Conservation (phyloP, 2,329 filamentous ascomycete species). For the Fusarium sp. region DNA sequence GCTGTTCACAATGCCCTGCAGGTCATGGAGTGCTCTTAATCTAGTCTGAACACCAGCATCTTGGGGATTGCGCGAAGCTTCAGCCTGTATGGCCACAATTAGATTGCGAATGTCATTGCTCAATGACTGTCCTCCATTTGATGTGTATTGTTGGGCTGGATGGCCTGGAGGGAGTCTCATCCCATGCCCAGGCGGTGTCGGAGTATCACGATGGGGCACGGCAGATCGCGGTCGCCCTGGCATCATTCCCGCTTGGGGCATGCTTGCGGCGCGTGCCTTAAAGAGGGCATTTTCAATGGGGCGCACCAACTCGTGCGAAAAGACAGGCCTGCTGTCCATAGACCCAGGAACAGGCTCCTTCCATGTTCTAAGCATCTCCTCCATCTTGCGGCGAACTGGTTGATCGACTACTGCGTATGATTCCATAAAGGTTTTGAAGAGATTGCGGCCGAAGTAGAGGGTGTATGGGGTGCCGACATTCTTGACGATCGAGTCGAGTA, state of each 20-base stretch:
- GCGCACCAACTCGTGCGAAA: constrained; percentile 85
- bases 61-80: constrained; percentile 81
- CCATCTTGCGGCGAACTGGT: constrained; percentile 87
- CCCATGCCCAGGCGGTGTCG: constrained; percentile 78
- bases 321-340: constrained; percentile 91
- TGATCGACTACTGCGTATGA: constrained; percentile 91
- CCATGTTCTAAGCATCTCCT: constrained; percentile 98
- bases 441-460: constrained; percentile 89
- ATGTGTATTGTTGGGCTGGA: constrained; percentile 48
- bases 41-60: constrained; percentile 82
- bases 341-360: constrained; percentile 96
- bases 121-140: constrained; percentile 64
- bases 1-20: constrained; percentile 80
- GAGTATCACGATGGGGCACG: constrained; percentile 76
- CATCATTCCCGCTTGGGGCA: constrained; percentile 66
- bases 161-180: constrained; percentile 51
- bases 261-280: constrained; percentile 76
- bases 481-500: constrained; percentile 98
- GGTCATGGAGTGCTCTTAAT: constrained; percentile 85
- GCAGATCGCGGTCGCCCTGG: constrained; percentile 63
- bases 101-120: constrained; percentile 86
- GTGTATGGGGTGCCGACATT: constrained; percentile 99
- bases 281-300: constrained; percentile 95
- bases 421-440: constrained; percentile 97
- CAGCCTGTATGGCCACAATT: constrained; percentile 78